Base-by-base conservation (phyloP, 306 rosid species). In the Acmispon strigosus region DNA sequence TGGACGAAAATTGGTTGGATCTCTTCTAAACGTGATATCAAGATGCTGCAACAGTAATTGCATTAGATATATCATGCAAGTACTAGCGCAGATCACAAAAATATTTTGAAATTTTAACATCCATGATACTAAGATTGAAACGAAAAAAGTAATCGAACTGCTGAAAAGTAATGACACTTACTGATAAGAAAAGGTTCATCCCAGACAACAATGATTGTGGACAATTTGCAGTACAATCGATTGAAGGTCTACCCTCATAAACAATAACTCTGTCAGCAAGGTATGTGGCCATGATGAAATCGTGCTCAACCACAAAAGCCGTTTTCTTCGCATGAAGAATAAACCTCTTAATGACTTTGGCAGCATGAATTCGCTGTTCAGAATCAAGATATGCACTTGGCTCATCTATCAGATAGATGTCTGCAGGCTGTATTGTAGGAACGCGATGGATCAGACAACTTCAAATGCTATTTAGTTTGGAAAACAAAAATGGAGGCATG, bases 381-480 rank as follows among this genome's bases (percentile, higher is more conserved):
- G 98, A 94, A 82, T 94, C 98, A 13, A 94, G 94, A 84, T 90
- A 94, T 42, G 99, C 99, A 82, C 97, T 94, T 2, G 99, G 99
- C 74, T 94, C 99, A 58, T 94, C 97, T 17, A 94, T 94, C 69
- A 94, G 83, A 84, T 94, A 94, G 53, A 94, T 94, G 52, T 94
- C 97, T 13, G 99, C 98, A 52, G 98, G 98, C 98, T 93, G 94
- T 90, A 58, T 11, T 73, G 54, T 12, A 47, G 69, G 53, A 75
- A 57, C 70, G 34, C 16, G 13, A 70, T 1, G 14, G 17, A 24
- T 86, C 67, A 81, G 75, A 12, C 54, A 60, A n/a, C 24, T 50
- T 29, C 3, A 39, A 32, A 43, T 15, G 56, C 16, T 13, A 69
- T 74, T 24, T 60, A 48, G 56, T 22, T 66, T 32, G 8, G 37